Conservation (phyloP, 75 land plant species). For the Gnetum montanum region DNA sequence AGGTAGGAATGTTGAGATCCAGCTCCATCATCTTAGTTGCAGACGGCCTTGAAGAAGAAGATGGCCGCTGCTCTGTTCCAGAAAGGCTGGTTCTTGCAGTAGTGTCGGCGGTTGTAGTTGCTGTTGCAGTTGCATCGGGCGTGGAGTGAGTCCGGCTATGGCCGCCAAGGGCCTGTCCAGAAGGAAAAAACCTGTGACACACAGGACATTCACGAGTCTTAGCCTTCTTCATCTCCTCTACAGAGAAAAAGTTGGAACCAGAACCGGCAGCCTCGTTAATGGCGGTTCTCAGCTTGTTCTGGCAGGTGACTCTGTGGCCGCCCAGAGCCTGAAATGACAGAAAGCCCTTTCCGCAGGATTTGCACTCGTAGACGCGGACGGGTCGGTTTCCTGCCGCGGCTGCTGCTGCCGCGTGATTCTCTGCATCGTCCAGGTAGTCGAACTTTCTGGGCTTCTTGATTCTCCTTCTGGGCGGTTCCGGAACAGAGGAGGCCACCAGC, state of each 20-base stretch:
- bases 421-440: background rate
- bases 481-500: background rate
- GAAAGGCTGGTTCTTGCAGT: background rate
- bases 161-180: slow-evolving; percentile 69
- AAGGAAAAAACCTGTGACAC: slow-evolving; percentile 39
- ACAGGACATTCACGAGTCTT: slow-evolving; percentile 37
- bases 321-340: slow-evolving; percentile 41
- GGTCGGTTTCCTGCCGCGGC: background rate
- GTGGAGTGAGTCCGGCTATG: slow-evolving; percentile 45
- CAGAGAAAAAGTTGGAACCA: background rate
- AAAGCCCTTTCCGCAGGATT: slow-evolving; percentile 25
- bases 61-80: background rate
- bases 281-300: background rate
- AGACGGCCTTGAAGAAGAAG: background rate
- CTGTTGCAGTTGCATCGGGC: background rate
- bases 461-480: background rate
- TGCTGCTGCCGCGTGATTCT: background rate
- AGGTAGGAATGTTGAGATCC: slow-evolving; percentile 54
- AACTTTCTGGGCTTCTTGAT: background rate
- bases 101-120: no score
- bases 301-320: slow-evolving; percentile 34
- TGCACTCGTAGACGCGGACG: slow-evolving; percentile 20
- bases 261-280: background rate
- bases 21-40: slow-evolving; percentile 30
- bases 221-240: slow-evolving; percentile 1